phyloP scores from a whole-genome alignment of 257 asterid species.

The Solanum phureja region DNA sequence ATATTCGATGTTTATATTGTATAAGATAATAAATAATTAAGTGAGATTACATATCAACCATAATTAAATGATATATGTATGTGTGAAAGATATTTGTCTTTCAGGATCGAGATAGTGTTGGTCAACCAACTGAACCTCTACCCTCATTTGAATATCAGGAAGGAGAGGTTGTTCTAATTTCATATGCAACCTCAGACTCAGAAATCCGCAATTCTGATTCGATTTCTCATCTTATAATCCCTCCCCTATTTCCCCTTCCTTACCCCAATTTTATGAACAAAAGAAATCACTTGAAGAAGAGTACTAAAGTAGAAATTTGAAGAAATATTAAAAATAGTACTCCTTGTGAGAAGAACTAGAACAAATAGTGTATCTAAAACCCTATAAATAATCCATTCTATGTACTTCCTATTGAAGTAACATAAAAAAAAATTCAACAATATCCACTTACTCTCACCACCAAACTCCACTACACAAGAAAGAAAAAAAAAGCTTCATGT shows the following conservation, averaged over 20 bases:
- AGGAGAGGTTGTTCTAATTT: neutral
- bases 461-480: neutral
- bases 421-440: neutral
- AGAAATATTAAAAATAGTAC: neutral
- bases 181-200: neutral
- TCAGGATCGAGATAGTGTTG: neutral
- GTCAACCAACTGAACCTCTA: neutral
- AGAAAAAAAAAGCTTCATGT: neutral
- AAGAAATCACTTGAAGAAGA: neutral
- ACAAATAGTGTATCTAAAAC: neutral
- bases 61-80: neutral
- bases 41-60: neutral
- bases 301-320: neutral
- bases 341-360: neutral
- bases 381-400: neutral
- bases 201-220: fast-evolving
- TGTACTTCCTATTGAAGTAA: conserved; percentile 2
- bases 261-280: neutral
- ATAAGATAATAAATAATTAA: too few species aligned
- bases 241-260: neutral
- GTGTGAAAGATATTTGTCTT: neutral
- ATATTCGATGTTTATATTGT: neutral
- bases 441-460: neutral
- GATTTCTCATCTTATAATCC: neutral
- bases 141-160: neutral